Conservation (phyloP, 306 rosid species). For the Alnus glutinosa region DNA sequence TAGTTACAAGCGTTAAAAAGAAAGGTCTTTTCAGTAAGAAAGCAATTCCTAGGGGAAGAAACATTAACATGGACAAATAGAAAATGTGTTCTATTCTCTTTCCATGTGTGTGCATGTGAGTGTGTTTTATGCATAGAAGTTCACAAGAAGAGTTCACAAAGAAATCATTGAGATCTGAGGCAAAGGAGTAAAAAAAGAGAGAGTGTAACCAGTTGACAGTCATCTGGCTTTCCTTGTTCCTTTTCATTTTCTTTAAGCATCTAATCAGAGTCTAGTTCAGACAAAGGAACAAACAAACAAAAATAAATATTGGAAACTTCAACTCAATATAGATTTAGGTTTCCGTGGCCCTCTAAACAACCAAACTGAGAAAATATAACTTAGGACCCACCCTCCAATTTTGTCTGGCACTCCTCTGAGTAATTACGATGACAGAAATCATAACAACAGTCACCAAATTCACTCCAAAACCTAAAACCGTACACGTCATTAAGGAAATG, state of each 20-base stretch:
- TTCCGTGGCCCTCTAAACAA: conserved; percentile 1
- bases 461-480: conserved; percentile 69
- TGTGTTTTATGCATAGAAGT: background rate
- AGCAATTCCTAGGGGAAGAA: background rate
- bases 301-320: background rate
- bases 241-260: background rate
- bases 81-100: background rate
- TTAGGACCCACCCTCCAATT: conserved; percentile 46
- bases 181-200: background rate
- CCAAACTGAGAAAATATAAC: conserved; percentile 17
- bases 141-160: background rate
- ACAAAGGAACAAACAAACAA: background rate
- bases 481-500: conserved; percentile 56
- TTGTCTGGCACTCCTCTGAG: conserved; percentile 31
- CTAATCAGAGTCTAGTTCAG: background rate
- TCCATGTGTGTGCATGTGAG: background rate
- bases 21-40: background rate
- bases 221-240: background rate
- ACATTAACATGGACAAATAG: background rate
- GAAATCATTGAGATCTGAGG: background rate
- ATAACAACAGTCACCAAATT: conserved; percentile 59
- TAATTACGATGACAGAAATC: conserved; percentile 48
- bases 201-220: background rate
- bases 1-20: background rate
- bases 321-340: background rate